Conservation (phyloP, 139 green algal species). For the Gonium pectorale region DNA sequence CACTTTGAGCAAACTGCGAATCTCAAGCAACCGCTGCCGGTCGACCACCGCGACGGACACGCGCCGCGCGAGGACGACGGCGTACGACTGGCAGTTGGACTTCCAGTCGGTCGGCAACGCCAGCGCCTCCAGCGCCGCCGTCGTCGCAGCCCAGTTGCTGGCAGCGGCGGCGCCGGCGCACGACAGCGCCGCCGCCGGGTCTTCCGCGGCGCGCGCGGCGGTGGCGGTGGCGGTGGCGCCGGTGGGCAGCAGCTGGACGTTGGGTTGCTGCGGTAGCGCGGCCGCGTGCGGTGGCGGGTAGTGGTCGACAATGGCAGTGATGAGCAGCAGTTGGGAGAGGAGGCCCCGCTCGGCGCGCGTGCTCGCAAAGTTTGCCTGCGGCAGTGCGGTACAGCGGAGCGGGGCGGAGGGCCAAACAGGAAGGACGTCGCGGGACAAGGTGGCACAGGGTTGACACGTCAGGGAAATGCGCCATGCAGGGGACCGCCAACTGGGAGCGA, state of each 20-base stretch:
- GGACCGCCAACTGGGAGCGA: too few relatives aligned
- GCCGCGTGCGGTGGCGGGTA: background rate
- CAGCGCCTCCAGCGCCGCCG: background rate
- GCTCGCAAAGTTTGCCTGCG: conserved; percentile 20
- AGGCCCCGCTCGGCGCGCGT: background rate
- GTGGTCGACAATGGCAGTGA: background rate
- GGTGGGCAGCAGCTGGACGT: background rate
- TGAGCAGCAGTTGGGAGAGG: conserved; percentile 1
- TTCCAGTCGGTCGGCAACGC: too few relatives aligned
- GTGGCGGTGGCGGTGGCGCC: background rate
- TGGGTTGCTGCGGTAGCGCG: background rate
- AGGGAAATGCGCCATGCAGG: too few relatives aligned
- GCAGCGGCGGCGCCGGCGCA: too few relatives aligned
- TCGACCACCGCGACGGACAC: conserved; percentile 7
- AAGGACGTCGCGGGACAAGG: too few relatives aligned
- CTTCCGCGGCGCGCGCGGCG: background rate
- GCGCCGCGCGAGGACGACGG: background rate
- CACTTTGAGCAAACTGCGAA: background rate
- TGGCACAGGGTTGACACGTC: too few relatives aligned
- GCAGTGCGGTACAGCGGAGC: too few relatives aligned
- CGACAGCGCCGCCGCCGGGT: too few relatives aligned
- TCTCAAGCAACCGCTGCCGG: background rate
- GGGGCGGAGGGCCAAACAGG: too few relatives aligned
- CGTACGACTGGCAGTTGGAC: background rate
- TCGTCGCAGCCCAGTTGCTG: background rate